Base-by-base conservation (phyloP, 257 asterid species). In the Fraxinus americana region DNA sequence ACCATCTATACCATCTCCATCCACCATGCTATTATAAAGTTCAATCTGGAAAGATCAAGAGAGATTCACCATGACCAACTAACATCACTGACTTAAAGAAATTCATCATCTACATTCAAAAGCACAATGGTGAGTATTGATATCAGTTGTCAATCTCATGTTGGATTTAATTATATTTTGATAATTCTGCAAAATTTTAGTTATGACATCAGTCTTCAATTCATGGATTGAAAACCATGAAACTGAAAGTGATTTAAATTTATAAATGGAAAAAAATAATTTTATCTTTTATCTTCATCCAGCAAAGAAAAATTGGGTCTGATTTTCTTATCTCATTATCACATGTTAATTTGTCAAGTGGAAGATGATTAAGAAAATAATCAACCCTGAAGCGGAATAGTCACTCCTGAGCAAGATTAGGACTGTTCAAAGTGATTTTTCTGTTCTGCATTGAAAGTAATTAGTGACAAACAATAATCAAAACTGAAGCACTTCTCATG, bases 21-120 rank as follows among this genome's bases (percentile, higher is more conserved):
- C 91, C 81, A 92, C 97, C 89, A 91, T 83, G 88, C 92, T 90
- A 77, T 92, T 89, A 79, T 94, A 94, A 77, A 94, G 85, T 86
- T 89, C 97, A 87, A 94, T 92, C 97, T 94, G 91, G 74, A 77
- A 79, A 76, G 30, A 74, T 57, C 29, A 39, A 39, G 71, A 77
- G 54, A 66, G 71, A 78, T 65, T 63, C 23, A 83, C 25, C 35
- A 65, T 69, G 70, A 78, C 82, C 75, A 39, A 52, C 25, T 59
- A 50, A 73, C 76, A 17, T 25, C 74, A 68, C 34, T 2, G 57
- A 69, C 43, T 71, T 61, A 19, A 19, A 57, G 10, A 59, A 48
- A 74, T 52, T 59, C 52, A 78, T 67, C n/a, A 79, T 30, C 13
- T 70, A 38, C 59, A 71, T 43, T 71, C 13, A 72, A 72, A 77